Conservation (phyloP, 371 early-diverging fungal species). For the Rhizopus sp. region DNA sequence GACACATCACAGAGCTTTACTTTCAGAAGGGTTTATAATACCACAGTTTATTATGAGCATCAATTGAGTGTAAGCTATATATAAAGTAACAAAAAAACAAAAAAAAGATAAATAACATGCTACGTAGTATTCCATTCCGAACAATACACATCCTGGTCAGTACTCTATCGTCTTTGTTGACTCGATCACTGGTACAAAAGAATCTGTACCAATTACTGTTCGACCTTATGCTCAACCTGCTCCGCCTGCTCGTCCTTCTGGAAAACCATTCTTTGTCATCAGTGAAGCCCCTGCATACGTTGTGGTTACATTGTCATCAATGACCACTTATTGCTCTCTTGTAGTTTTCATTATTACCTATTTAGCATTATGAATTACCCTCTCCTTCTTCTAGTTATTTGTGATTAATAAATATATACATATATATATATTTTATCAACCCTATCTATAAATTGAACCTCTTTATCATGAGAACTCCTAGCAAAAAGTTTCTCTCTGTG, state of each 20-base stretch:
- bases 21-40: constrained; percentile 27
- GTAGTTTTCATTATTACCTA: too few relatives aligned
- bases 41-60: constrained; percentile 35
- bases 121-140: constrained; percentile 35
- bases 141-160: constrained; percentile 30
- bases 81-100: background rate
- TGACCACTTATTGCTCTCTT: too few relatives aligned
- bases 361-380: too few relatives aligned
- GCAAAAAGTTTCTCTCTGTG: too few relatives aligned
- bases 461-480: too few relatives aligned
- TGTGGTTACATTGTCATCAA: too few relatives aligned
- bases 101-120: background rate
- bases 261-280: too few relatives aligned
- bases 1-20: constrained; percentile 39
- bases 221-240: constrained; percentile 27
- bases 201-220: constrained; percentile 39
- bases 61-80: constrained; percentile 26
- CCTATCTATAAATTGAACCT: too few relatives aligned
- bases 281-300: too few relatives aligned
- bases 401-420: constrained; percentile 4
- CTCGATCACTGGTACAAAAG: constrained; percentile 34
- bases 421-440: background rate
- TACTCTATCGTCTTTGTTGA: constrained; percentile 40
- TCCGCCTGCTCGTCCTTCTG: constrained; percentile 3
- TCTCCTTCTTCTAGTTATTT: background rate